Evolutionary conservation across 257 asterid species (phyloP).

Genomic region (Craterostigma plantagineum): DNA sequence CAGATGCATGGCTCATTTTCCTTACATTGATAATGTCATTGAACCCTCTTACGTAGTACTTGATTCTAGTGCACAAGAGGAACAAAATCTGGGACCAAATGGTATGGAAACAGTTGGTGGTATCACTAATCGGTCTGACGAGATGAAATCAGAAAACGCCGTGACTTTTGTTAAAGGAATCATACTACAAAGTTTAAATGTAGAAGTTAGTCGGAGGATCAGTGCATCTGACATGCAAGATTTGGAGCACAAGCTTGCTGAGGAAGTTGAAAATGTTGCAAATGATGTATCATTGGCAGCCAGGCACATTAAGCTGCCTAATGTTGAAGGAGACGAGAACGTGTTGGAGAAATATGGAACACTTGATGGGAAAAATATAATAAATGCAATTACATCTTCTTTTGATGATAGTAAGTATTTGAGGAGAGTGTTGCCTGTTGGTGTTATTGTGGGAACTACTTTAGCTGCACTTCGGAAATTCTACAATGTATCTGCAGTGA

Average conservation of each 20-base stretch:
- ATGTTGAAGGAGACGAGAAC: slow-evolving; percentile 12
- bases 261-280: slow-evolving; percentile 56
- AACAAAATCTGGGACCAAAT: slow-evolving; percentile 19
- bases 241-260: slow-evolving; percentile 41
- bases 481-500: slow-evolving; percentile 33
- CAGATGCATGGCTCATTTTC: slow-evolving; percentile 15
- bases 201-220: slow-evolving; percentile 67
- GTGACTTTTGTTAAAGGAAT: slow-evolving; percentile 25
- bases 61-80: slow-evolving; percentile 28
- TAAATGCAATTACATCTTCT: slow-evolving; percentile 45
- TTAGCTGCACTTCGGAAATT: slow-evolving; percentile 62
- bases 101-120: slow-evolving; percentile 11
- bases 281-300: slow-evolving; percentile 50
- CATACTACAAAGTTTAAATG: slow-evolving; percentile 38
- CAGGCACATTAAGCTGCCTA: slow-evolving; percentile 16
- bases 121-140: slow-evolving; percentile 14
- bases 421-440: slow-evolving; percentile 59
- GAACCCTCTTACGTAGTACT: slow-evolving; percentile 56
- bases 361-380: slow-evolving; percentile 43
- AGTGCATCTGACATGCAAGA: slow-evolving; percentile 34
- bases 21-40: slow-evolving; percentile 21
- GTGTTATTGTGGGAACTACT: slow-evolving; percentile 73
- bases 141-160: slow-evolving; percentile 14
- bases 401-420: slow-evolving; percentile 46
- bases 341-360: slow-evolving; percentile 19